phyloP scores from a whole-genome alignment of 2,329 filamentous ascomycete species.

The Diaporthe citri region DNA sequence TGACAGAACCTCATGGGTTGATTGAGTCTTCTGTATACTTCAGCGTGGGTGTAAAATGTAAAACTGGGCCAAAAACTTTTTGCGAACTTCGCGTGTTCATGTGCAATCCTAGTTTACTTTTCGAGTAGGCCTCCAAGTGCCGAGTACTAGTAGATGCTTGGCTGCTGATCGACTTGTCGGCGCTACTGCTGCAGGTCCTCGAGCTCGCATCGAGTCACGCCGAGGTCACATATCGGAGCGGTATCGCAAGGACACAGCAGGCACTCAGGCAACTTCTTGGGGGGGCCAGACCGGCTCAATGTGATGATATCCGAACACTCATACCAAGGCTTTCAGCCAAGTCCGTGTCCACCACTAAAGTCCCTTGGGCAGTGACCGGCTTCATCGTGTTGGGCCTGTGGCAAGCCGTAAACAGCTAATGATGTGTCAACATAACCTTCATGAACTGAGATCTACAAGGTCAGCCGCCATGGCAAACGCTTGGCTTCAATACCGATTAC shows the following conservation, averaged over 20 bases:
- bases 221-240: not conserved
- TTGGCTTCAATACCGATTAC: not conserved
- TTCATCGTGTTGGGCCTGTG: no score
- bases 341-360: not conserved
- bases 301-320: no score
- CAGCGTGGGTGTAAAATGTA: no score
- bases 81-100: not conserved
- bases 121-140: not conserved
- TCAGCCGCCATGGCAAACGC: not conserved
- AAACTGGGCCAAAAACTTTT: not conserved
- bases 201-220: not conserved
- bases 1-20: no score
- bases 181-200: constrained; percentile 5
- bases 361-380: no score
- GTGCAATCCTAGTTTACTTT: not conserved
- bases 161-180: not conserved
- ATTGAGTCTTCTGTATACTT: not conserved
- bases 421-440: not conserved
- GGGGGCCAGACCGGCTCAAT: not conserved
- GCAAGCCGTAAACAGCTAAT: no score
- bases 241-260: not conserved
- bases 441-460: not conserved
- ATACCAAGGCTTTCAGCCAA: not conserved
- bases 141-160: not conserved
- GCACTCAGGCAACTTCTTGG: no score